phyloP scores from a whole-genome alignment of 1,139 yeast genomes.

The Yamadazyma conglobata region DNA sequence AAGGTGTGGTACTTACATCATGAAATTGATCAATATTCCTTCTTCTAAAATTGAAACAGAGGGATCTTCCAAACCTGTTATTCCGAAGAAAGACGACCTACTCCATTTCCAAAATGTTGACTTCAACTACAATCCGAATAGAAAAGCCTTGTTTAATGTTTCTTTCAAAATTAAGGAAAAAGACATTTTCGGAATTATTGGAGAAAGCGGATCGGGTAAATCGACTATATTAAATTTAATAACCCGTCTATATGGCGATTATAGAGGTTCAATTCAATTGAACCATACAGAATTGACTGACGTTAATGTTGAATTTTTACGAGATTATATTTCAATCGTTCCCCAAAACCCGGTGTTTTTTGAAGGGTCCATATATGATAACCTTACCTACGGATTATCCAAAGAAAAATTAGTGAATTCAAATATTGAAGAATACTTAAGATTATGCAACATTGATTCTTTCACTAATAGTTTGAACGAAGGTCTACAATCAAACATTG shows the following conservation, averaged over 20 bases:
- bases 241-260: conserved; percentile 46
- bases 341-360: conserved; percentile 67
- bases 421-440: conserved; percentile 40
- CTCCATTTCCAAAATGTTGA: conserved; percentile 40
- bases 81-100: conserved; percentile 14
- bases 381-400: conserved; percentile 59
- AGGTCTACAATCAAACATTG: conserved; percentile 56
- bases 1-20: conserved; percentile 59
- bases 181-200: conserved; percentile 61
- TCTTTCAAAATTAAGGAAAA: conserved; percentile 40
- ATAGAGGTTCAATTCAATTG: conserved; percentile 32
- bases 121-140: conserved; percentile 45
- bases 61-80: conserved; percentile 21
- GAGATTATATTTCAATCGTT: conserved; percentile 58
- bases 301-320: conserved; percentile 46
- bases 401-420: conserved; percentile 22
- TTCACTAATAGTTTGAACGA: conserved; percentile 52
- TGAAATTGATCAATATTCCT: conserved; percentile 37
- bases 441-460: conserved; percentile 46
- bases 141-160: conserved; percentile 29
- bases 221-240: conserved; percentile 60
- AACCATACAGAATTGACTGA: conserved; percentile 40
- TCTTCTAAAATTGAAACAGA: conserved; percentile 29
- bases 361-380: conserved; percentile 64
- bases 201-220: conserved; percentile 80